phyloP scores from a whole-genome alignment of 2,329 filamentous ascomycete species.

The Colletotrichum eleusines region DNA sequence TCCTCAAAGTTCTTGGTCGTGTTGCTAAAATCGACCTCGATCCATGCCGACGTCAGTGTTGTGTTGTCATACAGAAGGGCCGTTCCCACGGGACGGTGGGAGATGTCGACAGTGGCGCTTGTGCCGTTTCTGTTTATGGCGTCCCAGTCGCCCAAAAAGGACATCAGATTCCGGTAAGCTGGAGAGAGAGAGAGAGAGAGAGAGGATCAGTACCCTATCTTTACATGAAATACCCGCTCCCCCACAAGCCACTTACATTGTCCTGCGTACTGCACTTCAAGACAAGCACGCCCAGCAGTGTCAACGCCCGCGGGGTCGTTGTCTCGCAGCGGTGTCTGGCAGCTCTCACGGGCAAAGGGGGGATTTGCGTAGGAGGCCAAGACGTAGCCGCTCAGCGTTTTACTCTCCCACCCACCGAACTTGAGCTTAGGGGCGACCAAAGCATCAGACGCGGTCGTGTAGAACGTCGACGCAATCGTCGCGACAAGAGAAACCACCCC shows the following conservation, averaged over 20 bases:
- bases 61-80: conserved; percentile 79
- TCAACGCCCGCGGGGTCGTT: conserved; percentile 51
- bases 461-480: conserved; percentile 76
- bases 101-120: conserved; percentile 54
- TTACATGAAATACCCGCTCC: background rate
- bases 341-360: conserved; percentile 65
- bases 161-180: conserved; percentile 76
- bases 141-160: conserved; percentile 70
- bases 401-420: conserved; percentile 64
- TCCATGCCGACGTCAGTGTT: conserved; percentile 77
- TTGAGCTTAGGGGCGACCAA: conserved; percentile 80
- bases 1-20: conserved; percentile 62
- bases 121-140: conserved; percentile 58
- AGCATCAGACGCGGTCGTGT: conserved; percentile 81
- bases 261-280: conserved; percentile 77
- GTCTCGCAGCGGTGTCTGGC: conserved; percentile 69
- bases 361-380: conserved; percentile 73
- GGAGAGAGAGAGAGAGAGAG: conserved; percentile 20
- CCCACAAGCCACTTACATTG: conserved; percentile 56
- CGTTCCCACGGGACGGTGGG: conserved; percentile 67
- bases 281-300: conserved; percentile 67
- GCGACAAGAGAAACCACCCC: conserved; percentile 74
- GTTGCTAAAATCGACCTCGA: conserved; percentile 67
- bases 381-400: conserved; percentile 67
- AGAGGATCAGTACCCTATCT: conserved; percentile 31